A percentile compares a stretch with the other conserved stretches of the same genome.
These are phyloP conservation scores for Cyclotella kingstonii DNA, from an alignment of 108 stramenopile genomes.

Conservation along the genomic window DNA sequence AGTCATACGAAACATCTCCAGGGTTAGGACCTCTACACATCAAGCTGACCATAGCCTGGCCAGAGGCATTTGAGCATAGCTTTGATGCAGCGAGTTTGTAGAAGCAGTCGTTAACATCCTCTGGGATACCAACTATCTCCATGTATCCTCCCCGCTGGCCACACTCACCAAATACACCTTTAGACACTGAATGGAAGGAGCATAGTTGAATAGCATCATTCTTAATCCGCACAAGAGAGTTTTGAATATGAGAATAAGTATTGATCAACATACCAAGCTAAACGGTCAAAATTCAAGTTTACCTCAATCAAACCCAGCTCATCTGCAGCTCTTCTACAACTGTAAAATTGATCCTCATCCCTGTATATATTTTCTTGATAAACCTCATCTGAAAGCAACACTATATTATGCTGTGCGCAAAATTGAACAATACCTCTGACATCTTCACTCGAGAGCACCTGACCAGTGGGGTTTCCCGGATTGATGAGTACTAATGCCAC, in stretches of 20 bases:
- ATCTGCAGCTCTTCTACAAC: slow-evolving; percentile 78
- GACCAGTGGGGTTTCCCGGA: slow-evolving; percentile 98
- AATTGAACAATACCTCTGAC: slow-evolving; percentile 83
- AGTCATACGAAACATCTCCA: slow-evolving; percentile 70
- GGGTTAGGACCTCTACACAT: slow-evolving; percentile 88
- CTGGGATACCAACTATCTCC: slow-evolving; percentile 83
- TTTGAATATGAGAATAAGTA: background rate
- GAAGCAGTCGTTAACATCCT: slow-evolving; percentile 79
- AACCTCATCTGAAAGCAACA: slow-evolving; percentile 95
- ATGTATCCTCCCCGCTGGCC: slow-evolving; percentile 96
- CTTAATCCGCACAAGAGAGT: background rate
- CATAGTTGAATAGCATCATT: slow-evolving; percentile 80
- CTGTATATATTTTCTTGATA: slow-evolving; percentile 95
- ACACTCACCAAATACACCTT: slow-evolving; percentile 96
- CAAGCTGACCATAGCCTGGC: slow-evolving; percentile 90
- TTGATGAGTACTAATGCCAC: slow-evolving; percentile 93
- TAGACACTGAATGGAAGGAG: slow-evolving; percentile 92
- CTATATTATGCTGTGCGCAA: slow-evolving; percentile 79
- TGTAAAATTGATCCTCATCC: slow-evolving; percentile 64
- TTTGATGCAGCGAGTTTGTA: slow-evolving; percentile 90
- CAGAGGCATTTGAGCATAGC: slow-evolving; percentile 86
- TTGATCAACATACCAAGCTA: background rate
- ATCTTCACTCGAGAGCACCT: slow-evolving; percentile 70
- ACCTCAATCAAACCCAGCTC: slow-evolving; percentile 65
- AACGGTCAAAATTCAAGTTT: background rate